phyloP scores from a whole-genome alignment of 345 rosid species.

The Salix brachista region DNA sequence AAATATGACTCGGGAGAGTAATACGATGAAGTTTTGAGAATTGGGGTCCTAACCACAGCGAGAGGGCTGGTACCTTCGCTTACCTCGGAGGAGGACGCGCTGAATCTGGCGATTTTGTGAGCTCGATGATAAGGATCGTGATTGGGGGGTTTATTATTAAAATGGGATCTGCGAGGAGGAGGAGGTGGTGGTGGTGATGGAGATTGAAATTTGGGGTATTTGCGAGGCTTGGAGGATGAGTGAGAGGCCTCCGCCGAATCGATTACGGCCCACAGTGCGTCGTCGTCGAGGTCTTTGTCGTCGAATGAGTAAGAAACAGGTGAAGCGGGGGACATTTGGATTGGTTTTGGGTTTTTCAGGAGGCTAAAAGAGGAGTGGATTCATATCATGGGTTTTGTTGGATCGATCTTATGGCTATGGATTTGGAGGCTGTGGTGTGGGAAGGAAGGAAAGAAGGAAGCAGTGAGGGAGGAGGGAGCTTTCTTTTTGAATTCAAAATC shows the following conservation, averaged over 20 bases:
- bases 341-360: neutral
- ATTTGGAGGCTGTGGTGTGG: no score
- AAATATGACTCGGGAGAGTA: constrained; percentile 63
- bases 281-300: constrained; percentile 92
- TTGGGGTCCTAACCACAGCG: constrained; percentile 47
- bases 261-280: constrained; percentile 86
- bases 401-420: no score
- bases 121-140: constrained; percentile 37
- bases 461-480: no score
- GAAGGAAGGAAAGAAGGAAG: no score
- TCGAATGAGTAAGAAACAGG: constrained; percentile 37
- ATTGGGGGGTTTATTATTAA: constrained; percentile 21
- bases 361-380: neutral
- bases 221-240: constrained; percentile 52
- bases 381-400: no score
- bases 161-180: constrained; percentile 40
- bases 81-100: constrained; percentile 33
- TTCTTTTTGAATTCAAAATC: no score
- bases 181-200: constrained; percentile 40
- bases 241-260: constrained; percentile 84
- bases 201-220: constrained; percentile 50
- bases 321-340: constrained; percentile 5
- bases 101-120: constrained; percentile 47
- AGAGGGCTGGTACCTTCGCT: constrained; percentile 45
- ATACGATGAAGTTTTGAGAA: constrained; percentile 9